phyloP scores from a whole-genome alignment of 2,329 filamentous ascomycete species.

The Xylaria sp. region DNA sequence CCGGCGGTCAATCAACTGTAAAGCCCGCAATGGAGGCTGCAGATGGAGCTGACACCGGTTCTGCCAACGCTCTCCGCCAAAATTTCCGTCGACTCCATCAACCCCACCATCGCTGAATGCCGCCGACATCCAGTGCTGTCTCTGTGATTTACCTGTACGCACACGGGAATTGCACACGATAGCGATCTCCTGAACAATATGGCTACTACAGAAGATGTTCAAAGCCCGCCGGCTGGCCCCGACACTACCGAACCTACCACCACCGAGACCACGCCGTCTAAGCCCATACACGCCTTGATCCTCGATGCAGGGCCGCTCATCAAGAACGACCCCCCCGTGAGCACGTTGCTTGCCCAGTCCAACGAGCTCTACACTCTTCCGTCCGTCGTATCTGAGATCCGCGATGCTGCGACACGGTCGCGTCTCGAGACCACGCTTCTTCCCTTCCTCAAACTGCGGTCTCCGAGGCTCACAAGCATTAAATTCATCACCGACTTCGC shows the following conservation, averaged over 20 bases:
- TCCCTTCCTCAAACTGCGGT: conserved; percentile 81
- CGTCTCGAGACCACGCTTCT: conserved; percentile 83
- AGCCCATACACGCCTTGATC: conserved; percentile 84
- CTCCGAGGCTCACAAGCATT: conserved; percentile 76
- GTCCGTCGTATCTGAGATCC: conserved; percentile 84
- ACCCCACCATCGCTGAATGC: conserved; percentile 17
- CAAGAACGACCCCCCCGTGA: conserved; percentile 87
- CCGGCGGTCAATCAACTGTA: too few relatives aligned
- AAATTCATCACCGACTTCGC: conserved; percentile 85
- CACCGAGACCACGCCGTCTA: conserved; percentile 20
- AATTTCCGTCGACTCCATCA: conserved; percentile 30
- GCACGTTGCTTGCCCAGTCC: conserved; percentile 77
- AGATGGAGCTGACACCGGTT: too few relatives aligned
- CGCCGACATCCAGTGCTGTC: background rate
- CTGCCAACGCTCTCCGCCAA: conserved; percentile 36
- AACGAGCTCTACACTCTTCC: conserved; percentile 83
- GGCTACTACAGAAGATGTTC: conserved; percentile 15
- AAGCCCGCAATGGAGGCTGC: too few relatives aligned
- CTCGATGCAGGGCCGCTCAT: conserved; percentile 93
- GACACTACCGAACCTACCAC: background rate
- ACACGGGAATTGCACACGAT: background rate
- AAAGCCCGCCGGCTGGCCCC: conserved; percentile 22
- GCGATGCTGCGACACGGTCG: conserved; percentile 79
- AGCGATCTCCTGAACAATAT: conserved; percentile 8
- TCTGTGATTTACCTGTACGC: background rate